phyloP scores from a whole-genome alignment of 176 grass and related monocot species.

The Musa itinerans region DNA sequence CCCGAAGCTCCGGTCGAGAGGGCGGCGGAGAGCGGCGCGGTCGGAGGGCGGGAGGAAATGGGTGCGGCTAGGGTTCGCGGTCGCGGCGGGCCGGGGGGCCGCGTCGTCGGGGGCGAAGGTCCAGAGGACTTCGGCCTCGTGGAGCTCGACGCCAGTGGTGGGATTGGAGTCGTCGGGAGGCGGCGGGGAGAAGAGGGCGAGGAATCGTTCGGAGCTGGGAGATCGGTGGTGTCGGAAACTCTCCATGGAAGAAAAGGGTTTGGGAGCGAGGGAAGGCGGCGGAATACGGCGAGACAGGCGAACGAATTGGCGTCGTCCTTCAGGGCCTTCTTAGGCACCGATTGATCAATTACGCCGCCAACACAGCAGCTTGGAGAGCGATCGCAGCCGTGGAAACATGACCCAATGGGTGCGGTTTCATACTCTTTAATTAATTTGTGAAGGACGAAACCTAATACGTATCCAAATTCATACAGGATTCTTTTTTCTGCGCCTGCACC shows the following conservation, averaged over 20 bases:
- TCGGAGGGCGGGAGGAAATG: background rate
- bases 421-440: no score
- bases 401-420: no score
- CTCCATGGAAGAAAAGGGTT: background rate
- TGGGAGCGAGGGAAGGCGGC: background rate
- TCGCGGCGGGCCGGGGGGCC: background rate
- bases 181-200: constrained; percentile 4
- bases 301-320: background rate
- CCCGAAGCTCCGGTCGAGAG: background rate
- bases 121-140: constrained; percentile 16
- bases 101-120: background rate
- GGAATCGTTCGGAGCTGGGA: constrained; percentile 14
- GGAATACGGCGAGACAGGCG: background rate
- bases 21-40: constrained; percentile 9
- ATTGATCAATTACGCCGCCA: background rate
- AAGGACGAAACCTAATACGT: no score
- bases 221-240: background rate
- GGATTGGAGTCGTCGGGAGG: background rate
- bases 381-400: no score
- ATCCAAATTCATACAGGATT: no score
- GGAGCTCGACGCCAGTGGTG: constrained; percentile 13
- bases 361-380: background rate
- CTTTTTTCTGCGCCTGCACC: no score
- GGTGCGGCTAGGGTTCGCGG: background rate
- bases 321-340: background rate